phyloP scores from a whole-genome alignment of 164 flowering plant species.

The Nymphaea thermarum region DNA sequence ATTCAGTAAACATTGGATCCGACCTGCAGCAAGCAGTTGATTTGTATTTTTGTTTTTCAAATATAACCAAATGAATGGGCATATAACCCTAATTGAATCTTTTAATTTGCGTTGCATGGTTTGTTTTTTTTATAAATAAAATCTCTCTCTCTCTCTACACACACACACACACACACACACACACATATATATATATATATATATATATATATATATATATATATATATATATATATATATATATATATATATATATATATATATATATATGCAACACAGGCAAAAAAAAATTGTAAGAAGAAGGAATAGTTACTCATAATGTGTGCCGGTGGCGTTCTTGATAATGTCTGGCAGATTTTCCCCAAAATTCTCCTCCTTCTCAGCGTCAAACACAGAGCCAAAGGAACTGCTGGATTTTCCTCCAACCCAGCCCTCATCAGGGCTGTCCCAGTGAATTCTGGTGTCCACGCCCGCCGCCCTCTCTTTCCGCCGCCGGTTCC shows the following conservation, averaged over 20 bases:
- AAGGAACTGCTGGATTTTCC: slow-evolving; percentile 9
- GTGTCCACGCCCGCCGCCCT: slow-evolving; percentile 70
- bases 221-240: no score
- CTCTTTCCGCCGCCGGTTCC: slow-evolving; percentile 1
- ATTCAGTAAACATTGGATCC: no score
- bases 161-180: no score
- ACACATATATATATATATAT: no score
- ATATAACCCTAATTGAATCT: no score
- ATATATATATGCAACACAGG: not conserved
- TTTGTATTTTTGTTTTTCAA: not conserved
- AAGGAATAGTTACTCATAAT: slow-evolving; percentile 57
- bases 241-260: no score
- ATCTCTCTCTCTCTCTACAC: no score
- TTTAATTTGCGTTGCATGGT: no score
- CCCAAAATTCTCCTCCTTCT: slow-evolving; percentile 27
- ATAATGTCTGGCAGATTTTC: slow-evolving; percentile 60
- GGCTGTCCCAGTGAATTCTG: slow-evolving; percentile 82
- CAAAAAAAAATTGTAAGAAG: no score
- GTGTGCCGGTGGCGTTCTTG: slow-evolving; percentile 47
- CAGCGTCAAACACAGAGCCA: not conserved
- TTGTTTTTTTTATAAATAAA: no score
- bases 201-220: no score
- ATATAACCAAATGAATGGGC: not conserved
- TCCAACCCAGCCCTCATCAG: slow-evolving; percentile 87
- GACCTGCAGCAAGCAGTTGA: no score